These are phyloP conservation scores for Fragaria ananassa DNA, from an alignment of 306 rosid genomes.

Conservation along the genomic window DNA sequence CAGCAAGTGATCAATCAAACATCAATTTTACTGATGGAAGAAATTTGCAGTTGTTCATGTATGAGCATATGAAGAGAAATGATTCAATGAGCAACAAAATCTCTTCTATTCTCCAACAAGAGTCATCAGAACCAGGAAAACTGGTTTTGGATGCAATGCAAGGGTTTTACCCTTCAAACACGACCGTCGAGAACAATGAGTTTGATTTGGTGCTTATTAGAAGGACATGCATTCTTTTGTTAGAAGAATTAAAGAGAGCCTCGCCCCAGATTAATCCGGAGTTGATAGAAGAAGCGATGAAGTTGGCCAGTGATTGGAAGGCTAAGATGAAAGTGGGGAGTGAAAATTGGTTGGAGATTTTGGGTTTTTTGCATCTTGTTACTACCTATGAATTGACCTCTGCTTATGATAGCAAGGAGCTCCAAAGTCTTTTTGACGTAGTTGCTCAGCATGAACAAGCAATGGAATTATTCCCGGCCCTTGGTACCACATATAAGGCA, in stretches of 20 bases:
- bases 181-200: slow-evolving; percentile 12
- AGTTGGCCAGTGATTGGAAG: slow-evolving; percentile 43
- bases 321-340: slow-evolving; percentile 19
- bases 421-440: slow-evolving; percentile 19
- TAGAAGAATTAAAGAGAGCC: slow-evolving; percentile 30
- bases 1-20: slow-evolving; percentile 1
- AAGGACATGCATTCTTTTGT: slow-evolving; percentile 42
- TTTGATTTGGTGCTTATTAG: slow-evolving; percentile 25
- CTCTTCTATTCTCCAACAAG: slow-evolving; percentile 23
- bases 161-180: slow-evolving; percentile 35
- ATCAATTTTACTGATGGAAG: slow-evolving; percentile 12
- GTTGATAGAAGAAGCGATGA: slow-evolving; percentile 36
- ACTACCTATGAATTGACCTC: slow-evolving; percentile 32
- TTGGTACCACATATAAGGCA: slow-evolving; percentile 23
- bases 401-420: slow-evolving; percentile 27
- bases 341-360: slow-evolving; percentile 31
- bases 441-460: slow-evolving; percentile 33
- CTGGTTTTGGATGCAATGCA: slow-evolving; percentile 47
- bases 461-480: slow-evolving; percentile 26
- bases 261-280: slow-evolving; percentile 32
- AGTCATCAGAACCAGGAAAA: slow-evolving; percentile 34
- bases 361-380: slow-evolving; percentile 45
- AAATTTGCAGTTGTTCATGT: neutral
- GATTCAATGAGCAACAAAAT: slow-evolving; percentile 24
- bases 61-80: slow-evolving; percentile 25